Conservation (phyloP, 2,329 filamentous ascomycete species). For the Neofusicoccum laricinum region DNA sequence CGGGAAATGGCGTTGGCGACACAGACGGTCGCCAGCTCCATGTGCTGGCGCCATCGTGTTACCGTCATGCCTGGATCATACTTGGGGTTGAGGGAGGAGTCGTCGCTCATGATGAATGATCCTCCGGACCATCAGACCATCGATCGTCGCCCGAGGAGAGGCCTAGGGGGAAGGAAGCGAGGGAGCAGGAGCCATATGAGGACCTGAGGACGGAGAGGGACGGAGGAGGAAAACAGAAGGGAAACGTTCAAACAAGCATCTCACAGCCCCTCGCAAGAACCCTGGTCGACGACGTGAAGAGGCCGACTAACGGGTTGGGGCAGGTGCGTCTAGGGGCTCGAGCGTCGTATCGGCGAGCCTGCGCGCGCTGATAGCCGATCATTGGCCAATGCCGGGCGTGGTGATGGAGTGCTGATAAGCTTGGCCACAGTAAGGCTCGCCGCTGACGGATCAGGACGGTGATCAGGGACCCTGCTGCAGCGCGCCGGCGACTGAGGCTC, state of each 20-base stretch:
- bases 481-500: not conserved
- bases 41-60: conserved; percentile 7
- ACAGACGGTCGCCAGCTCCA: conserved; percentile 15
- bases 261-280: not conserved
- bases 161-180: not conserved
- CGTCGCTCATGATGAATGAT: conserved; percentile 11
- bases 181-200: conserved; percentile 6
- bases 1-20: conserved; percentile 10
- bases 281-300: conserved; percentile 4
- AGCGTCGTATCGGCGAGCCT: not conserved
- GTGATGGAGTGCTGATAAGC: conserved; percentile 1
- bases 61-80: conserved; percentile 10
- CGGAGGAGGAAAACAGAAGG: not conserved
- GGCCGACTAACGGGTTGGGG: conserved; percentile 11
- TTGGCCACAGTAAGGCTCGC: not conserved
- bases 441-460: not conserved
- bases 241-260: conserved; percentile 13
- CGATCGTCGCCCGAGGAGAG: not conserved
- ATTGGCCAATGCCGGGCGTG: conserved; percentile 2
- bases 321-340: conserved; percentile 7
- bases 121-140: not conserved
- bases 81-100: conserved; percentile 4
- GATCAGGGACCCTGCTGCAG: not conserved
- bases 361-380: conserved; percentile 4
- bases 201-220: not conserved